A percentile compares a stretch with the other conserved stretches of the same genome.
Conservation (phyloP, 768 basidiomycete genomes). For the Neoboletus brunneissimus region DNA sequence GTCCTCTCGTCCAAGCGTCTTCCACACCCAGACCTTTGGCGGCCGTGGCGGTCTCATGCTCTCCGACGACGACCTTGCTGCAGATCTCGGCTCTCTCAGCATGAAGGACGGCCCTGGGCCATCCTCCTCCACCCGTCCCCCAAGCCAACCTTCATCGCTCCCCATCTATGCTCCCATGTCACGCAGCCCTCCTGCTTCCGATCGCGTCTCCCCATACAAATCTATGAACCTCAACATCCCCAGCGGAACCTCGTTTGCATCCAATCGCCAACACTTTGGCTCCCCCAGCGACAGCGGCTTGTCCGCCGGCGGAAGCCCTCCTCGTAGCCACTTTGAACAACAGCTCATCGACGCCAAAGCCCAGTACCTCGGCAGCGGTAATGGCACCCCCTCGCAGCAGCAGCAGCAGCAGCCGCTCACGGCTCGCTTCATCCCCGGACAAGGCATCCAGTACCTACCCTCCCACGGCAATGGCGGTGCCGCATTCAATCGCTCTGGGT, state of each 20-base stretch:
- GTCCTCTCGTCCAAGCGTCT: slow-evolving; percentile 30
- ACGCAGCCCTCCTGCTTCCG: slow-evolving; percentile 56
- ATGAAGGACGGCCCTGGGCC: slow-evolving; percentile 36
- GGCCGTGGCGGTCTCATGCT: slow-evolving; percentile 62
- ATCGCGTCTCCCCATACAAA: slow-evolving; percentile 55
- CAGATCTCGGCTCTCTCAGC: slow-evolving; percentile 62
- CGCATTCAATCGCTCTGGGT: slow-evolving; percentile 39
- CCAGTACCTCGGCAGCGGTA: slow-evolving; percentile 31
- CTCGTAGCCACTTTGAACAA: slow-evolving; percentile 45
- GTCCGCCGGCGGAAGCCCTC: slow-evolving; percentile 51
- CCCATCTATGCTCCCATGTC: slow-evolving; percentile 73
- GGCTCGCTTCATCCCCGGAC: slow-evolving; percentile 62
- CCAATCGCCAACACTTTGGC: slow-evolving; percentile 44
- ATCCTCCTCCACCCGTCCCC: slow-evolving; percentile 49
- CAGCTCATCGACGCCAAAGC: slow-evolving; percentile 42
- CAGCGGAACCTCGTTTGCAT: slow-evolving; percentile 39
- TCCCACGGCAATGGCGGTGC: slow-evolving; percentile 30
- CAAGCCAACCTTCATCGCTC: slow-evolving; percentile 70
- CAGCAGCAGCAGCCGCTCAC: slow-evolving; percentile 41
- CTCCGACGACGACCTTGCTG: slow-evolving; percentile 78
- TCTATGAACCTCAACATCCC: slow-evolving; percentile 63
- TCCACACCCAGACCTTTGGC: slow-evolving; percentile 35
- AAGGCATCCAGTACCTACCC: slow-evolving; percentile 59
- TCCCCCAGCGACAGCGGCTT: slow-evolving; percentile 64
- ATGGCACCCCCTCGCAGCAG: slow-evolving; percentile 10